Evolutionary conservation across 2,329 filamentous ascomycete genomes (phyloP).

Genomic region (Penicillium sp.): DNA sequence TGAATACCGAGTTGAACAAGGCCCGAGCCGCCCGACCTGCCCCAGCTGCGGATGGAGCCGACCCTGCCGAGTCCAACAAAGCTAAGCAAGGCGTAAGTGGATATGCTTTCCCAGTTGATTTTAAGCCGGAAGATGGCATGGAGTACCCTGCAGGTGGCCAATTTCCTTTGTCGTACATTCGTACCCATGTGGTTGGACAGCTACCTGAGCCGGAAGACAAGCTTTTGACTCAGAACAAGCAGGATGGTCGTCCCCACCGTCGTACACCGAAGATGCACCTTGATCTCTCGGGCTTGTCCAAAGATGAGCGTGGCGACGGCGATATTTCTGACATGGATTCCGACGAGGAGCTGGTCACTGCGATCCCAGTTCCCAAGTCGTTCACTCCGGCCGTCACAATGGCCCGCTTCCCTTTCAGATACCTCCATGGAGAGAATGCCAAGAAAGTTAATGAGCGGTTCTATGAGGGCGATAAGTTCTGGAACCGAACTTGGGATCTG

Average conservation of each 20-base stretch:
- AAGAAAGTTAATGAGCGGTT: slow-evolving; percentile 39
- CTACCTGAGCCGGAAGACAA: background rate
- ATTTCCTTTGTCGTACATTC: slow-evolving; percentile 4
- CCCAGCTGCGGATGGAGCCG: background rate
- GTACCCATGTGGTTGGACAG: background rate
- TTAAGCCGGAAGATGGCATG: background rate
- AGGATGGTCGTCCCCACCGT: background rate
- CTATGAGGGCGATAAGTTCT: slow-evolving; percentile 48
- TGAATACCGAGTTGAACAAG: background rate
- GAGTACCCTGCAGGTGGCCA: background rate
- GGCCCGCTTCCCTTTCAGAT: slow-evolving; percentile 46
- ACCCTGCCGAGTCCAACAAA: background rate
- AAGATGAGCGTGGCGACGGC: background rate
- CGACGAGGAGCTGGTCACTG: background rate
- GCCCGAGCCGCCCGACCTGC: background rate
- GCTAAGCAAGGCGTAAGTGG: slow-evolving; percentile 7
- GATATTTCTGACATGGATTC: background rate
- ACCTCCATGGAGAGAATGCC: slow-evolving; percentile 34
- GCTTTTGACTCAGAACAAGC: slow-evolving; percentile 2
- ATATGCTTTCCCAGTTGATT: background rate
- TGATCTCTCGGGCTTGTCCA: background rate
- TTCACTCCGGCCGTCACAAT: slow-evolving; percentile 45
- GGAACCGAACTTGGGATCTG: slow-evolving; percentile 70
- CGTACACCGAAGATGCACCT: background rate
- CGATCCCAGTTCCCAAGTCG: slow-evolving; percentile 13